Evolutionary conservation across 192 early-diverging fungal genomes (phyloP), one percentile per base, ranked within the genome.

Genomic region (Gryganskiella cystojenkinii): DNA sequence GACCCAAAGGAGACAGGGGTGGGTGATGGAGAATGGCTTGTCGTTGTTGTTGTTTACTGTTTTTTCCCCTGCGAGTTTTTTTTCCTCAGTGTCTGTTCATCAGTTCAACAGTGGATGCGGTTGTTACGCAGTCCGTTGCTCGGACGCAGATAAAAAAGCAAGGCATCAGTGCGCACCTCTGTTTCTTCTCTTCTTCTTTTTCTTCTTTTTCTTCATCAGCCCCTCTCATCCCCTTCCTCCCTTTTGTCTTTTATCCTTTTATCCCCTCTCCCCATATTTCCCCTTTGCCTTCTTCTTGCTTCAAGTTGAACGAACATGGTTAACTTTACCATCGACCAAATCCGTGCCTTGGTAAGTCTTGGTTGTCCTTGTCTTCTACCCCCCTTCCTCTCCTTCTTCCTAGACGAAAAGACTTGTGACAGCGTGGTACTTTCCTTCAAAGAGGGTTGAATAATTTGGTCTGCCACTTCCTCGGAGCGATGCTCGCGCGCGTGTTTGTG

Each of bases 321-420:
- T 78, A 78, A 78, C 74, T 78, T 78, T 51, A 78, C 74, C 50
- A 69, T 78, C 67, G 74, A 78, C 66, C 74, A 78, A 69, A 78
- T 78, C 61, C 74, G 74, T 46, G 74, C 66, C 66, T 78, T 78
- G 74, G 74, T 78, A 78, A 78, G 74, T 54, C 27, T 46, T 22
- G 24, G 55, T 55, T 49, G 4, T 50, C 22, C 22, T 34, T 22
- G 0, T 69, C 37, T 61, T 5, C 37, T 43, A 0, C 33, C 20
- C 8, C 10, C 8, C 20, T 55, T 54, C 0, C 30, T 34, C n/a
- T 45, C 37, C 17, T 47, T 37, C 19, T 57, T 42, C 47, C 31
- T 56, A 50, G 22, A 20, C 8, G 14, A 34, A 51, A 45, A 19
- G 10, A 47, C 49, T n/a, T 2, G 47, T 19, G 19, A 42, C 49